Percentiles rank a stretch among this genome's conserved stretches.
These are phyloP conservation scores for Hondaea fermentalgiana DNA, from an alignment of 108 stramenopile species.

Conservation along the genomic window DNA sequence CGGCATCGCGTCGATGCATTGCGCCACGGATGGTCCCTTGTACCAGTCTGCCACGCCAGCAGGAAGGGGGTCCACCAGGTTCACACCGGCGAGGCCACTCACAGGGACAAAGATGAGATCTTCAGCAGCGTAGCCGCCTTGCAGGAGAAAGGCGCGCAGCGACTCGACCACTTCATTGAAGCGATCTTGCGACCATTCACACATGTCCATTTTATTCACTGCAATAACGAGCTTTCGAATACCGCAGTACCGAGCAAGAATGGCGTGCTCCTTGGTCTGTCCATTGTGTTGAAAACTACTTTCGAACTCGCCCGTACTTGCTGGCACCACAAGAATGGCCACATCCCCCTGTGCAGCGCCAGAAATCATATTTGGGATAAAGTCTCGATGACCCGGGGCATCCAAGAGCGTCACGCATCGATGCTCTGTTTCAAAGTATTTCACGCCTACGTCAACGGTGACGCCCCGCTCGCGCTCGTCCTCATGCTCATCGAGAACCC, in stretches of 20 bases:
- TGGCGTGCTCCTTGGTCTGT: slow-evolving; percentile 70
- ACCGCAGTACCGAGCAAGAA: slow-evolving; percentile 63
- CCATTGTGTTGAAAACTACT: slow-evolving; percentile 59
- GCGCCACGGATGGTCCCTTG: slow-evolving; percentile 58
- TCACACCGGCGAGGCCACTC: slow-evolving; percentile 57
- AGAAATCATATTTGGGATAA: slow-evolving; percentile 60
- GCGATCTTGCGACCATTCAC: slow-evolving; percentile 46
- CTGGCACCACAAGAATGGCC: slow-evolving; percentile 66
- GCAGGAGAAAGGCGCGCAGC: slow-evolving; percentile 43
- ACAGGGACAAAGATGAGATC: slow-evolving; percentile 56
- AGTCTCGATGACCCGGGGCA: slow-evolving; percentile 65
- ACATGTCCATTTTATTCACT: slow-evolving; percentile 72
- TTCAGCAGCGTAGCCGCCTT: slow-evolving; percentile 39
- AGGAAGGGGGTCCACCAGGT: slow-evolving; percentile 32
- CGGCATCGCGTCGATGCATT: slow-evolving; percentile 52
- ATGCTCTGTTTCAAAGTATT: slow-evolving; percentile 18
- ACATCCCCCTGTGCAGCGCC: slow-evolving; percentile 60
- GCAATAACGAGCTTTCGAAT: slow-evolving; percentile 68
- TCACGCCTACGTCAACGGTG: slow-evolving; percentile 59
- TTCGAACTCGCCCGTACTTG: slow-evolving; percentile 68
- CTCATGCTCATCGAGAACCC: slow-evolving; percentile 63
- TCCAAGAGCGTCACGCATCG: slow-evolving; percentile 46
- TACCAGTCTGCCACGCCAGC: slow-evolving; percentile 53
- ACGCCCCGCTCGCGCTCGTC: slow-evolving; percentile 63
- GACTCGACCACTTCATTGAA: slow-evolving; percentile 47